A percentile compares a stretch with the other conserved stretches of the same genome.
These are phyloP conservation scores for Phytophthora niederhauseri DNA, from an alignment of 352 stramenopile genomes.

Conservation along the genomic window DNA sequence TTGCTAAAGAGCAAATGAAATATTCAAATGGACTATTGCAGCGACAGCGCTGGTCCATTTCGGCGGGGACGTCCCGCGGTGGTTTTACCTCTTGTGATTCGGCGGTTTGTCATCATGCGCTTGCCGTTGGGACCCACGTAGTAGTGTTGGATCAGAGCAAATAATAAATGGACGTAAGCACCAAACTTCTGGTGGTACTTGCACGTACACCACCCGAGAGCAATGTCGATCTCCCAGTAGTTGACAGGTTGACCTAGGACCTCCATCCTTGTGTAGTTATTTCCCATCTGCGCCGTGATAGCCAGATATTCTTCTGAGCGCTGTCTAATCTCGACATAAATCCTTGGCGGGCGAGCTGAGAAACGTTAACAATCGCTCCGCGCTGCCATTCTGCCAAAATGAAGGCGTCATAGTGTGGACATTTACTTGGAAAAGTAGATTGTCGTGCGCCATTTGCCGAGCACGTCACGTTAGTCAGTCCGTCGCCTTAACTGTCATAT, in stretches of 20 bases:
- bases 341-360: neutral
- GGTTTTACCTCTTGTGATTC: neutral
- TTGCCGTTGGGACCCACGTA: neutral
- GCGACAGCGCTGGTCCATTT: neutral
- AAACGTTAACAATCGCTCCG: neutral
- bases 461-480: too few relatives aligned
- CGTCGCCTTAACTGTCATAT: too few relatives aligned
- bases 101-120: neutral
- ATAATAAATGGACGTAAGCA: neutral
- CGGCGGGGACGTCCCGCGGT: too few relatives aligned
- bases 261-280: neutral
- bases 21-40: neutral
- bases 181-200: neutral
- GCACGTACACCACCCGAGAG: neutral
- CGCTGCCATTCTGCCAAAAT: neutral
- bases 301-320: neutral
- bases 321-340: neutral
- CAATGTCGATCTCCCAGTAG: neutral
- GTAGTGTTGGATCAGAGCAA: neutral
- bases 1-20: neutral
- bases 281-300: neutral
- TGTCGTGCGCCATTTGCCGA: neutral
- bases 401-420: neutral
- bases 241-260: neutral
- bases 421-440: neutral